Base-by-base conservation (phyloP, 352 stramenopile genomes). In the Phytophthora colocasiae region DNA sequence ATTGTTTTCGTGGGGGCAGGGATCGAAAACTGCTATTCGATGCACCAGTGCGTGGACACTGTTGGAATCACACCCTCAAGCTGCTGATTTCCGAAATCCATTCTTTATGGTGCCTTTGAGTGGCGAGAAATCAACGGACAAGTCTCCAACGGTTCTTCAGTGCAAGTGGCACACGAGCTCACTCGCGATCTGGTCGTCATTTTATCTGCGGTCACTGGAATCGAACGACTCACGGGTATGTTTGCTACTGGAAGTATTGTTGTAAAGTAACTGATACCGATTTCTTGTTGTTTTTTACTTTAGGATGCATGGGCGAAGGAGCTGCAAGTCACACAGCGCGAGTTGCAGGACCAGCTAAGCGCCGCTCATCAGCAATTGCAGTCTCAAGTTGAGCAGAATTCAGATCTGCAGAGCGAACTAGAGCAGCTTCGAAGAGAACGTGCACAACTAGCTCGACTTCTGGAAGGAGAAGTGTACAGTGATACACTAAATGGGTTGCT, bases 91-190 rank as follows among this genome's bases (percentile, higher is more conserved):
- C 50, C 51, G 72, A 46, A 95, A 93, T 69, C 80, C 87, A n/a
- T 96, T 95, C 48, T 93, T 85, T 58, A 81, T 94, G 39, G 53
- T 83, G 29, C 80, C 83, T 17, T 50, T 83, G 0, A 65, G 76
- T 32, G 69, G 66, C n/a, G 67, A 76, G 4, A 73, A 48, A 26
- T 60, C 61, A 4, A 61, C 51, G 0, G 82, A 91, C 52, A 85
- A 85, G 11, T 93, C 88, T 14, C 88, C 88, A 0, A 32, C 58
- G 1, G 84, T 95, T n/a, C 66, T 96, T 34, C 81, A 90, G 61
- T 94, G 89, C 75, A 92, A 92, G 54, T 96, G 88, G 88, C 88
- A 96, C 56, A 91, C 81, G 15, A 95, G 88, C 51, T 90, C 85
- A 2, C 57, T 96, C 39, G 77, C 77, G 15, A 91, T 95, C 55